Evolutionary conservation across 345 rosid species (phyloP), one percentile per base, ranked within the genome.

Genomic region (Moricandia moricandioides): DNA sequence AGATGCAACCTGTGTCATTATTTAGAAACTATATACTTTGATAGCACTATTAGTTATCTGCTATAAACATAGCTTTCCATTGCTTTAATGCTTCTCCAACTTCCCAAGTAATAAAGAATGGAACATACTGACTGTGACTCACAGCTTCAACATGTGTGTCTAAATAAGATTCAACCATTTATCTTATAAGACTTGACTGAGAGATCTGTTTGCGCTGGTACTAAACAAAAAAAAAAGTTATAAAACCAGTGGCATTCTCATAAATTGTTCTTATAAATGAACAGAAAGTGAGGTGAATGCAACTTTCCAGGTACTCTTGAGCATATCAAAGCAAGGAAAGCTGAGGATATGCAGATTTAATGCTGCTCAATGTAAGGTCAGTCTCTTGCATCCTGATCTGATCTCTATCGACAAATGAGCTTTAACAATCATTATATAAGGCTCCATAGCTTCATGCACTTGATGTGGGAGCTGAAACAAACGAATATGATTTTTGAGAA

Each of bases 281-380:
- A 64, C 65, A 65, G 24, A 21, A 1, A 21, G n/a, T n/a, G n/a
- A n/a, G n/a, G n/a, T n/a, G n/a, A 45, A 70, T 49, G 62, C 57
- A 64, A 63, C 29, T 62, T 58, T 69, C 11, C n/a, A 40, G 65
- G 27, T 63, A 33, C 43, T 33, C 81, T 66, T 10, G n/a, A 67
- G 65, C 31, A 14, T 65, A 67, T 65, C 72, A 78, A 71, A 65
- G 70, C 69, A 65, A 27, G 45, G 39, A 71, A 65, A 65, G 65
- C 47, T 58, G 56, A 65, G 63, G 77, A 59, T 59, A 78, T 27
- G 72, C 29, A 34, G 68, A 65, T 7, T 71, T 29, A 21, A 57
- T 60, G 76, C 73, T 17, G 66, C 62, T 49, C 16, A 59, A 37
- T 59, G 34, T 30, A 33, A 56, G 27, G 67, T 14, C 52, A 71